These are phyloP conservation scores for Mycena amicta DNA, from an alignment of 768 basidiomycete species.

Conservation along the genomic window DNA sequence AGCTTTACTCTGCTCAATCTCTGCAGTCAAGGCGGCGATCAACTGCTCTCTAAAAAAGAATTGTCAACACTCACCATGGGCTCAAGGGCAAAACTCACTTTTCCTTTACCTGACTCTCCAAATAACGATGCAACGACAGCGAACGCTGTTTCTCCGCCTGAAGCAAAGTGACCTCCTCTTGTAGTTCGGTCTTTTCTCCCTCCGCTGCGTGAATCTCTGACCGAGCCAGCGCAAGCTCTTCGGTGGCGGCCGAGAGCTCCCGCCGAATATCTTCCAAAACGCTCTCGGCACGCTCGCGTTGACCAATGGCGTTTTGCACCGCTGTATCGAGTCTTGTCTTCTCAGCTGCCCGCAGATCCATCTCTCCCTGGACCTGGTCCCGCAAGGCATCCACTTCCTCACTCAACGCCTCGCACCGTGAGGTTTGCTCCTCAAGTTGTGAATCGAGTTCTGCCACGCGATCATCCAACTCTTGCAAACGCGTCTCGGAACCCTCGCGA, in stretches of 20 bases:
- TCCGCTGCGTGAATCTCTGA: constrained; percentile 39
- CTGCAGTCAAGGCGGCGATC: constrained; percentile 38
- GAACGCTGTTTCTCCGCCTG: constrained; percentile 69
- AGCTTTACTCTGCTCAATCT: constrained; percentile 44
- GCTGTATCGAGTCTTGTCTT: constrained; percentile 28
- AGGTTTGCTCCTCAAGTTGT: constrained; percentile 37
- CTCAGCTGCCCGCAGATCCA: constrained; percentile 37
- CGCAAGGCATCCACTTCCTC: constrained; percentile 42
- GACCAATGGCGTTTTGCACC: constrained; percentile 32
- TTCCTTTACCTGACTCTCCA: constrained; percentile 67
- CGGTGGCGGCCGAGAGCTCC: constrained; percentile 38
- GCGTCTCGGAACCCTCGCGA: constrained; percentile 3
- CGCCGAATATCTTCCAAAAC: constrained; percentile 37
- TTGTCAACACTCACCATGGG: constrained; percentile 11
- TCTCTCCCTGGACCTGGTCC: constrained; percentile 41
- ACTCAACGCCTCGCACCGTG: constrained; percentile 39
- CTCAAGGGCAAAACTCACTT: constrained; percentile 41
- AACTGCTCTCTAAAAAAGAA: constrained; percentile 47
- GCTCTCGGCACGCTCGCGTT: constrained; percentile 34
- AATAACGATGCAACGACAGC: constrained; percentile 58
- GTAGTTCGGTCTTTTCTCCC: constrained; percentile 54
- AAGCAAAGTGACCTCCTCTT: constrained; percentile 58
- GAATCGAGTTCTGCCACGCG: constrained; percentile 38
- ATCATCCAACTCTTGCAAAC: constrained; percentile 29
- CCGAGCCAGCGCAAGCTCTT: constrained; percentile 45